Conservation (phyloP, 1,139 yeast species). For the Pichia terricola region DNA sequence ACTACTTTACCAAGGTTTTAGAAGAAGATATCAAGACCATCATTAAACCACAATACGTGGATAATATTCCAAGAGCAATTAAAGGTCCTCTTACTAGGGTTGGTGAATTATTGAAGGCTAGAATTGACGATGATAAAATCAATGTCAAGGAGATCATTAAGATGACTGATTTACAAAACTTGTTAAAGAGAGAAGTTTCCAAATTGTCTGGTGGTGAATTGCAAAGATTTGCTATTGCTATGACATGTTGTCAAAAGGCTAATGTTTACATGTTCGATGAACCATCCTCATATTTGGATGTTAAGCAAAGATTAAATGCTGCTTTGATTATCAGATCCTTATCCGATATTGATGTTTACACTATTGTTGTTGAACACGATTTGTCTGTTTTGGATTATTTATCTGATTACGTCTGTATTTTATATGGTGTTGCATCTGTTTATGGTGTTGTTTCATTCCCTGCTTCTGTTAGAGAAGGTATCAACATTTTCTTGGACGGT, state of each 20-base stretch:
- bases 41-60: slow-evolving; percentile 96
- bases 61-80: slow-evolving; percentile 91
- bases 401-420: slow-evolving; percentile 91
- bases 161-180: slow-evolving; percentile 62
- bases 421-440: slow-evolving; percentile 96
- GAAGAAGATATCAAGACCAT: slow-evolving; percentile 92
- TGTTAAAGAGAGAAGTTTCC: slow-evolving; percentile 75
- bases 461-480: slow-evolving; percentile 95
- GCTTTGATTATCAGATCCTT: slow-evolving; percentile 88
- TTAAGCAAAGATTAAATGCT: slow-evolving; percentile 96
- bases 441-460: slow-evolving; percentile 98
- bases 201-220: slow-evolving; percentile 96
- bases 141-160: slow-evolving; percentile 52
- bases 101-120: slow-evolving; percentile 70
- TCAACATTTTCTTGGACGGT: slow-evolving; percentile 95
- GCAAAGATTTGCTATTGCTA: slow-evolving; percentile 95
- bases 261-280: slow-evolving; percentile 98
- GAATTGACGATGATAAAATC: slow-evolving; percentile 51
- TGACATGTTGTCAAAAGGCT: slow-evolving; percentile 92
- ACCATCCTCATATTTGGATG: slow-evolving; percentile 96
- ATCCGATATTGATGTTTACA: slow-evolving; percentile 64
- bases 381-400: slow-evolving; percentile 91
- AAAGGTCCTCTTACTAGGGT: slow-evolving; percentile 85
- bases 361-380: slow-evolving; percentile 97
- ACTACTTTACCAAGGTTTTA: slow-evolving; percentile 84